Evolutionary conservation across 1,284 basidiomycete species (phyloP), one percentile per base, ranked within the genome.

Genomic region (Agroathelia rolfsii): DNA sequence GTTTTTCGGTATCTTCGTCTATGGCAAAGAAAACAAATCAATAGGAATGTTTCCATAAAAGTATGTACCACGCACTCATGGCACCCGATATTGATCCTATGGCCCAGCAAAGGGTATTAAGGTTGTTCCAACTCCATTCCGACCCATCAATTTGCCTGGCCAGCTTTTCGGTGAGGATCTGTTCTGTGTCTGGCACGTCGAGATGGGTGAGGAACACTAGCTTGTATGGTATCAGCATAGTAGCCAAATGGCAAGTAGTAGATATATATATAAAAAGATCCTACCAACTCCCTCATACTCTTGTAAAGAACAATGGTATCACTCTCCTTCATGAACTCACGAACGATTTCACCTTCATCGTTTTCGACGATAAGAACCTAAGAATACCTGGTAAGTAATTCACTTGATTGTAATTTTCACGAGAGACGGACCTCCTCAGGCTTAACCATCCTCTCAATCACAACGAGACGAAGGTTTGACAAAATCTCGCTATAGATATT

Each of bases 301-400:
- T 99, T 98, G 73, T 98, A 99, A 17, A 99, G 69, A 21, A 97
- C 93, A 48, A 98, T 97, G 28, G 95, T 98, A 56, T 99, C 95
- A 52, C 72, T 85, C 64, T 99, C 95, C 66, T 98, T 98, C 85
- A 99, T 88, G 58, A 98, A 96, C 59, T 99, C 95, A 42, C 95
- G 79, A 16, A 99, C 95, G 44, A 98, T 96, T 66, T 98, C 95
- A 42, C 95, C 95, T 57, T 99, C 95, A 48, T 99, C 95, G 53
- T 98, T 98, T 61, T 98, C 95, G 19, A 98, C 95, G 44, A 99
- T 92, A 32, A 99, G 68, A 8, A 96, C 90, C 88, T 93, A 44
- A 11, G 33, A 24, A 3, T 29, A 36, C 24, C 47, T 39, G 23
- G n/a, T 16, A 24, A 30, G 34, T 30, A 35, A 36, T 5, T 38